phyloP scores from a whole-genome alignment of 495 filamentous ascomycete species.

The Filosporella fistucella region DNA sequence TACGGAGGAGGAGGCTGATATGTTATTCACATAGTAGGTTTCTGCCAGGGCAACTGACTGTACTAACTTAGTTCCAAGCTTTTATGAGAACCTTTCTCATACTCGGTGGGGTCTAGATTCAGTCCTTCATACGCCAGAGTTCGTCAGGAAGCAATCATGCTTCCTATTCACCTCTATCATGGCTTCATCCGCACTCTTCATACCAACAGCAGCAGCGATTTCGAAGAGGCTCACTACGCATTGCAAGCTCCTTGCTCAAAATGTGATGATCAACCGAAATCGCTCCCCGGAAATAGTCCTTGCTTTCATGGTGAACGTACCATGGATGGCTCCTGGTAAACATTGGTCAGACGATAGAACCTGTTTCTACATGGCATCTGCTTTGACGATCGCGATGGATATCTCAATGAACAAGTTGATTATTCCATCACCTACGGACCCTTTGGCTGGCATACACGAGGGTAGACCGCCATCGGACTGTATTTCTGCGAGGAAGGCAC shows the following conservation, averaged over 20 bases:
- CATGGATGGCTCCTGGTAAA: slow-evolving; percentile 68
- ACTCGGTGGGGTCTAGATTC: slow-evolving; percentile 73
- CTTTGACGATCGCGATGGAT: slow-evolving; percentile 63
- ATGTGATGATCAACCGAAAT: slow-evolving; percentile 51
- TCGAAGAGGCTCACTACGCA: slow-evolving; percentile 60
- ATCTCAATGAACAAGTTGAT: slow-evolving; percentile 66
- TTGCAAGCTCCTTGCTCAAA: slow-evolving; percentile 57
- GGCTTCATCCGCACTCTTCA: slow-evolving; percentile 59
- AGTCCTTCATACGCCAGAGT: slow-evolving; percentile 54
- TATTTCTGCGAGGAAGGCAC: slow-evolving; percentile 57
- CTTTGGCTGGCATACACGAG: slow-evolving; percentile 36
- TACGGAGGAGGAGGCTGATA: slow-evolving; percentile 54
- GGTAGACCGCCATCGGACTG: slow-evolving; percentile 57
- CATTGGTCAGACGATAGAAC: slow-evolving; percentile 68
- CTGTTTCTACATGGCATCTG: slow-evolving; percentile 65
- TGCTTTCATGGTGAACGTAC: slow-evolving; percentile 73
- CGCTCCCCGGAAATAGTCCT: slow-evolving; percentile 69
- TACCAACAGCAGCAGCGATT: slow-evolving; percentile 55
- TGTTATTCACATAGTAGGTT: slow-evolving; percentile 58
- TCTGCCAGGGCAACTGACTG: slow-evolving; percentile 1
- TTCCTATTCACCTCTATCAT: slow-evolving; percentile 70
- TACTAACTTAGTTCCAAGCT: slow-evolving; percentile 35
- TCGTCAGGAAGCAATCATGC: slow-evolving; percentile 60
- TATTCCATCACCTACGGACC: slow-evolving; percentile 45
- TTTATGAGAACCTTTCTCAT: slow-evolving; percentile 66